Conservation (phyloP, 768 basidiomycete genomes). For the Lanmaoa pseudosensibilis region DNA sequence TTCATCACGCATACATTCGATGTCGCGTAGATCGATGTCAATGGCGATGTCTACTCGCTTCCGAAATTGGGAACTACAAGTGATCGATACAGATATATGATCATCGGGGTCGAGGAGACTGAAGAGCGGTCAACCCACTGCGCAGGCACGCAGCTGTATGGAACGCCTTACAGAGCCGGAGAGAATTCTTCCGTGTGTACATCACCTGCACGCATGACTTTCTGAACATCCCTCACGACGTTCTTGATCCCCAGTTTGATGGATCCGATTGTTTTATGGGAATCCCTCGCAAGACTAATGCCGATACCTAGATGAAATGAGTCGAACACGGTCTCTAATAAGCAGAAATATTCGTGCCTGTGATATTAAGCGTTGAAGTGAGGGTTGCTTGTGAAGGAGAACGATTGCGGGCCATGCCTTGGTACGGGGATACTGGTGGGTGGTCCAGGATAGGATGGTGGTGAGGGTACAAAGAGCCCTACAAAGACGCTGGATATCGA, state of each 20-base stretch:
- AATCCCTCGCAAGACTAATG: constrained; percentile 6
- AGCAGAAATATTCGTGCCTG: background rate
- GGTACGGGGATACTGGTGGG: background rate
- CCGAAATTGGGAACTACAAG: background rate
- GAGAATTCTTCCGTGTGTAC: background rate
- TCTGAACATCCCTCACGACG: background rate
- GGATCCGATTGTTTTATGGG: constrained; percentile 5
- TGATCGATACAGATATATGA: background rate
- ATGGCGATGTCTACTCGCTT: background rate
- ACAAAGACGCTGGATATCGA: background rate
- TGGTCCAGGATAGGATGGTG: background rate
- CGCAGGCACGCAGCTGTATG: background rate
- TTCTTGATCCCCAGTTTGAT: constrained; percentile 1
- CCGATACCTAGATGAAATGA: background rate
- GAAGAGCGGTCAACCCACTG: background rate
- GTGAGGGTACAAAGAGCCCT: background rate
- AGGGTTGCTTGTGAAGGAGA: background rate
- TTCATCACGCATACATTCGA: background rate
- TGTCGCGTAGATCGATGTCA: constrained; percentile 2
- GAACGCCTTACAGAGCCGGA: constrained; percentile 7
- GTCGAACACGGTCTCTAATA: too few species aligned
- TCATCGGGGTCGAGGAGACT: constrained; percentile 4
- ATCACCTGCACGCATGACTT: background rate
- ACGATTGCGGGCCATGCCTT: constrained; percentile 1
- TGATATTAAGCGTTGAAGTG: background rate